Base-by-base conservation (phyloP, 352 stramenopile genomes). In the Thalassiosira mediterranea region DNA sequence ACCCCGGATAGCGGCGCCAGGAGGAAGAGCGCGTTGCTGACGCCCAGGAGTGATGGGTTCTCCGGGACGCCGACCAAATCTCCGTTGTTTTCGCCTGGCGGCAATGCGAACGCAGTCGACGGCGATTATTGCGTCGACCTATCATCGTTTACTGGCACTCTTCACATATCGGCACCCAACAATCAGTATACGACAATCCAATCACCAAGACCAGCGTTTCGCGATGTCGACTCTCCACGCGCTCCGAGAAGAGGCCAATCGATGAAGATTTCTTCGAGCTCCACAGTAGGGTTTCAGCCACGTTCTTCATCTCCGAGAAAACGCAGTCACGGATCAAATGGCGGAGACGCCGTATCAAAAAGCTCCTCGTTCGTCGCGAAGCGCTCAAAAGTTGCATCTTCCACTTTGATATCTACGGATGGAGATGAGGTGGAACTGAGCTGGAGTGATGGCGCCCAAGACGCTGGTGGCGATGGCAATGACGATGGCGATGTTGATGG, bases 121-220 rank as follows among this genome's bases (percentile, higher is more conserved):
- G 21, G 23, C n/a, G 47, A 44, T 1, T 76, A 76, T 49, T 56
- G 11, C 58, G 21, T 76, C 38, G 57, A 76, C 47, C 40, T 76
- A 32, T n/a, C 37, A 26, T 59, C 25, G 13, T 76, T 76, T 48
- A 66, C 67, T 1, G 67, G 67, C 28, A 76, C 67, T 28, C 52
- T 76, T 3, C 49, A 46, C 31, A 69, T 76, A 38, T 51, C 31
- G n/a, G 26, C 53, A 2, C 60, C 48, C 46, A 49, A 51, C 2
- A 38, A 59, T n/a, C n/a, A 25, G 29, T n/a, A 28, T 17, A 17
- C 19, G 21, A 25, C 15, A 34, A 15, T 0, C 21, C 3, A 26
- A 26, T 23, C 47, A 23, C 0, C 21, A 15, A 15, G 21, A 11
- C 3, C 0, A 3, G 29, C 15, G n/a, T 53, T 53, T 25, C 29